A percentile compares a stretch with the other conserved stretches of the same genome.
Conservation (phyloP, 208 protist genomes). For the Crithidia brevicula region DNA sequence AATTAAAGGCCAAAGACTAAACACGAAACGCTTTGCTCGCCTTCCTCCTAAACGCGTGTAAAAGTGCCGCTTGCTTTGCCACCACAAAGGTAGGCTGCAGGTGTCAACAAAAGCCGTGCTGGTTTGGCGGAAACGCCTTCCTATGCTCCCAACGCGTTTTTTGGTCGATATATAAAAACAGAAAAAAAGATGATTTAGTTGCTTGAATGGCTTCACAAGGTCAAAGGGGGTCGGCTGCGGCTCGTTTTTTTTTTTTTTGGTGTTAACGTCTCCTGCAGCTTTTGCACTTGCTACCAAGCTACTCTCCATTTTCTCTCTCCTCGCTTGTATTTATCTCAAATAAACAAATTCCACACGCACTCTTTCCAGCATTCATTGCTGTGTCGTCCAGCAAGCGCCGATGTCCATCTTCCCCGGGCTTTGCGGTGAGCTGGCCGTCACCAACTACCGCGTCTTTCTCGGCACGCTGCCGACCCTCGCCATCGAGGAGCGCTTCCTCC, state of each 20-base stretch:
- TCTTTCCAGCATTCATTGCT: not conserved
- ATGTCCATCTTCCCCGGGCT: constrained; percentile 86
- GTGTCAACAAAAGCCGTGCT: too few relatives aligned
- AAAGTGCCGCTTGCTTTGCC: too few relatives aligned
- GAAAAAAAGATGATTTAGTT: too few relatives aligned
- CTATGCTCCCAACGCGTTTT: too few relatives aligned
- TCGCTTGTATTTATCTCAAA: constrained; percentile 2
- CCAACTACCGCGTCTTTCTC: constrained; percentile 81
- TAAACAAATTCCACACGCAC: not conserved
- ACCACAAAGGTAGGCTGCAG: too few relatives aligned
- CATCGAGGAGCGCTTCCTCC: constrained; percentile 79
- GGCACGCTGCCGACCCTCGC: constrained; percentile 71
- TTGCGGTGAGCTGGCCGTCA: constrained; percentile 70
- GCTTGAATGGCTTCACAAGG: not conserved
- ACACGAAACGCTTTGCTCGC: too few relatives aligned
- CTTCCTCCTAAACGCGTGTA: too few relatives aligned
- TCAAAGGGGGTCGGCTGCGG: too few relatives aligned
- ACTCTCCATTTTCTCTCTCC: not conserved
- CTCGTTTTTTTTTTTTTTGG: not conserved
- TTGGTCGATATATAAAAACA: not conserved
- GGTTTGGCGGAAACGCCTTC: too few relatives aligned
- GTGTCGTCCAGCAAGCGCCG: not conserved
- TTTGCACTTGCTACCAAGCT: too few relatives aligned
- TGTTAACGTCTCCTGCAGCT: too few relatives aligned
- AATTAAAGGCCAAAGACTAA: too few relatives aligned